Evolutionary conservation across 805 yeast species (phyloP).

Genomic region (Teunomyces panamensis): DNA sequence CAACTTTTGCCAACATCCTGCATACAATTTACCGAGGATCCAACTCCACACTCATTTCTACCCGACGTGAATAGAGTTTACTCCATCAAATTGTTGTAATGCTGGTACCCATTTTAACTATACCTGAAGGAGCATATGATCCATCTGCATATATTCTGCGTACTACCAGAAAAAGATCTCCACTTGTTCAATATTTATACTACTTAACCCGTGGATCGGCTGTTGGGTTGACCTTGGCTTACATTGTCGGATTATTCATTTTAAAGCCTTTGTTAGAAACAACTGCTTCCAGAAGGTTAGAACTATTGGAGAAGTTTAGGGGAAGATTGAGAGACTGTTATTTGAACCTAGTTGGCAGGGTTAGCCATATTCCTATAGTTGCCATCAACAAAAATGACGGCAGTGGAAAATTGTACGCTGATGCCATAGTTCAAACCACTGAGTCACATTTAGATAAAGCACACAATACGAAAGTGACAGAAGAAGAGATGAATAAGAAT

Average conservation of each 20-base stretch:
- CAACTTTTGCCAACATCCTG: not conserved
- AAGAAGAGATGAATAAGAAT: conserved; percentile 10
- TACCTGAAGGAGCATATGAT: conserved; percentile 42
- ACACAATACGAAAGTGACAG: conserved; percentile 10
- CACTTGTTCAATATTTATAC: conserved; percentile 24
- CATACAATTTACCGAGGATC: not conserved
- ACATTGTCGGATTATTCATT: conserved; percentile 30
- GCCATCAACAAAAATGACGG: conserved; percentile 27
- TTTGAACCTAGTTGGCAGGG: conserved; percentile 30
- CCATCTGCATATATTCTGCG: conserved; percentile 20
- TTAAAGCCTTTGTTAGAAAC: conserved; percentile 35
- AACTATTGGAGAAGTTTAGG: conserved; percentile 32
- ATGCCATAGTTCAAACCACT: conserved; percentile 38
- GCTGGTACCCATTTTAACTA: conserved; percentile 34
- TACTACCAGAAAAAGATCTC: conserved; percentile 16
- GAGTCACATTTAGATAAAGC: conserved; percentile 17
- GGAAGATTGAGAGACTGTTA: conserved; percentile 34
- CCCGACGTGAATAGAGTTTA: no score
- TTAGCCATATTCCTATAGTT: conserved; percentile 39
- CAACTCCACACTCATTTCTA: not conserved
- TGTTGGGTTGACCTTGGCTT: conserved; percentile 23
- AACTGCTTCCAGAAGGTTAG: conserved; percentile 27
- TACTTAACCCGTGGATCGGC: conserved; percentile 36
- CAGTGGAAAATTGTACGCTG: conserved; percentile 31
- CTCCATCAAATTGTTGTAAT: not conserved